A percentile compares a stretch with the other conserved stretches of the same genome.
Evolutionary conservation across 208 protist species (phyloP).

Genomic region (Leishmania tropica): DNA sequence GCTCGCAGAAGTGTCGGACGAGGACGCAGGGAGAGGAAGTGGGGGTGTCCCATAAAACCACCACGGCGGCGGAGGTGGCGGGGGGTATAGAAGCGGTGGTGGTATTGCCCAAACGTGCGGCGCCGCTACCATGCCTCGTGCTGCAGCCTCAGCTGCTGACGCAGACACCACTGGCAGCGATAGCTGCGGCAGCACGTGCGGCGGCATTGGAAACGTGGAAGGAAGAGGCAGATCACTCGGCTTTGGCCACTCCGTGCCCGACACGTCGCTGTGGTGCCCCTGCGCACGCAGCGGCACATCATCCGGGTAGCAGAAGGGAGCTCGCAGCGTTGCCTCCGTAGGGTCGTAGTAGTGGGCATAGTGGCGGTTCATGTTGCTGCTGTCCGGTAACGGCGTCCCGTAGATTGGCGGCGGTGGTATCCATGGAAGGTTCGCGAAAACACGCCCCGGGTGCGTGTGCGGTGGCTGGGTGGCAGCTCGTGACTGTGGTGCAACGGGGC

Average conservation of each 20-base stretch:
- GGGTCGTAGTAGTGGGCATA: constrained; percentile 27
- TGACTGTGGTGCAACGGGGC: background rate
- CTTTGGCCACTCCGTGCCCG: constrained; percentile 40
- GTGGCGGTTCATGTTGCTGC: constrained; percentile 3
- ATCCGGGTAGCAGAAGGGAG: background rate
- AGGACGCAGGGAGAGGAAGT: background rate
- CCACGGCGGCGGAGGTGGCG: constrained; percentile 29
- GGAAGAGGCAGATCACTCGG: constrained; percentile 70
- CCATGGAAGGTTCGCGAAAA: constrained; percentile 29
- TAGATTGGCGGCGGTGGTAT: constrained; percentile 38
- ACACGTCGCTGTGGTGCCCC: background rate
- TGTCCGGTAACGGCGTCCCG: constrained; percentile 4
- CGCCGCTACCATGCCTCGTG: background rate
- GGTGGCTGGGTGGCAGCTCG: background rate
- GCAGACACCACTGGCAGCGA: background rate
- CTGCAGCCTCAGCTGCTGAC: background rate
- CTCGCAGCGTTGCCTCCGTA: background rate
- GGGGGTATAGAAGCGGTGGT: constrained; percentile 4
- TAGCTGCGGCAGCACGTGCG: constrained; percentile 26
- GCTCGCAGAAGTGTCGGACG: background rate
- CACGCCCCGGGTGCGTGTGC: background rate
- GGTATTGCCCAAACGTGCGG: background rate
- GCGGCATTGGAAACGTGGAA: constrained; percentile 63
- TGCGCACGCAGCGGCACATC: background rate
- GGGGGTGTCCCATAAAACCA: constrained; percentile 11